Evolutionary conservation across 106 monocot species (phyloP).

Genomic region (Dioscorea zingiberensis): DNA sequence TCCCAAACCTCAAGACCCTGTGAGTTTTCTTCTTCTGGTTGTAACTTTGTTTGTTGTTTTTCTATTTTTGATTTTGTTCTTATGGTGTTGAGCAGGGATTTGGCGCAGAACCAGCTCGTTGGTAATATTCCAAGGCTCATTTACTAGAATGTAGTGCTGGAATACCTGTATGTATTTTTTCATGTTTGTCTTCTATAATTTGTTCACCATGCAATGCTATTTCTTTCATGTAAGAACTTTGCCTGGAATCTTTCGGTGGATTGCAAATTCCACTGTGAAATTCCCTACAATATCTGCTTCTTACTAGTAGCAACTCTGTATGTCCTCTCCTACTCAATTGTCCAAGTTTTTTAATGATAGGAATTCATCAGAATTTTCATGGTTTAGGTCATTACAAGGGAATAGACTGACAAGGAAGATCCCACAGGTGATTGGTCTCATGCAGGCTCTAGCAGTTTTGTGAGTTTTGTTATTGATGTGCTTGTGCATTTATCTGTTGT

Average conservation of each 20-base stretch:
- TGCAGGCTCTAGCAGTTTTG: slow-evolving; percentile 99
- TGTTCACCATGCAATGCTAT: not conserved
- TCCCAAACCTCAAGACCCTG: slow-evolving; percentile 88
- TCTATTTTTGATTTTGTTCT: not conserved
- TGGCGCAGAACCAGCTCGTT: slow-evolving; percentile 80
- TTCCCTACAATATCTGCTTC: slow-evolving; percentile 96
- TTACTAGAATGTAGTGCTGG: slow-evolving; percentile 95
- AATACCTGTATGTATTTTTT: slow-evolving; percentile 62
- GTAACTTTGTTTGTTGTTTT: not conserved
- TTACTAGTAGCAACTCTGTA: slow-evolving; percentile 99
- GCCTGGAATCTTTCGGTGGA: slow-evolving; percentile 29
- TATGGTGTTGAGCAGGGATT: slow-evolving; percentile 36
- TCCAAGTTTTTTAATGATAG: not conserved
- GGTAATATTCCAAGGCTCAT: slow-evolving; percentile 87
- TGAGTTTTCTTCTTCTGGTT: slow-evolving; percentile 27
- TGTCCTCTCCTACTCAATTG: not conserved
- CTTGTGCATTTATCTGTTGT: too few relatives aligned
- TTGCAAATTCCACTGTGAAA: slow-evolving; percentile 79
- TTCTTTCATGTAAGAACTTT: not conserved
- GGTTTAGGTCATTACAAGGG: slow-evolving; percentile 82
- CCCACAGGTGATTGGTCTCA: slow-evolving; percentile 95
- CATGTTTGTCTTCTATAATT: not conserved
- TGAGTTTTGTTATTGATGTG: too few relatives aligned
- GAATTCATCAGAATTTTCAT: too few relatives aligned
- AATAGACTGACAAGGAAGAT: slow-evolving; percentile 87